Evolutionary conservation across 2,329 filamentous ascomycete species (phyloP), one percentile per base, ranked within the genome.

Genomic region (Microsporum canis): DNA sequence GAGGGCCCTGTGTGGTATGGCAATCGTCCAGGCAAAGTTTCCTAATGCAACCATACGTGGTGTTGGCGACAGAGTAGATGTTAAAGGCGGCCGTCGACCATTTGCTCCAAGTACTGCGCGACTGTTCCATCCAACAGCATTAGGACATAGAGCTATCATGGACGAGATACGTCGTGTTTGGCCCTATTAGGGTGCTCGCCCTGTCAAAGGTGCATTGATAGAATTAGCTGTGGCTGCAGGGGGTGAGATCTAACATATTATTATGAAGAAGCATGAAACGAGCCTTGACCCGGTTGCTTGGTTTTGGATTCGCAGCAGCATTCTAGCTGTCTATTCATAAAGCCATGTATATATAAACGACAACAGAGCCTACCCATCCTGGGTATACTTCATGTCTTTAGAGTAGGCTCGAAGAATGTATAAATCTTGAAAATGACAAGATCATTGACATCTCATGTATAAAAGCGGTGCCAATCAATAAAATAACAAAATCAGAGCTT

Each of bases 401-500:
- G 5, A 27, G 27, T 23, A 23, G 2, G 45, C 3, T 49, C 8
- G 5, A 29, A 29, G 7, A 34, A 53, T 53, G 27, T 33, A 33
- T 33, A 6, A 12, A 5, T n/a, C 49, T 53, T 53, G 29, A 34
- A 34, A 53, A 33, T 23, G 17, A 23, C 17, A 23, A 27, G 27
- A 2, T 17, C 8, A 55, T 55, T 17, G 33, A 17, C 1, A n/a
- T 34, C 29, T 7, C 3, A n/a, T 29, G 51, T 55, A 38, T 55
- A 34, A n/a, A 51, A 51, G 23, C 23, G 8, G 10, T 14, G 7
- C 2, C 29, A 31, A 12, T 3, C 10, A 51, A 14, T 14, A 12
- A 51, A 51, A 10, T 8, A 3, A 53, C 8, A n/a, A n/a, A 43
- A 62, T 63, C 65, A 72, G n/a, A 66, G 67, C 66, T 78, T 78